A percentile compares a stretch with the other conserved stretches of the same genome.
These are phyloP conservation scores for Curvularia eragrostidis DNA, from an alignment of 2,329 filamentous ascomycete genomes.

Conservation along the genomic window DNA sequence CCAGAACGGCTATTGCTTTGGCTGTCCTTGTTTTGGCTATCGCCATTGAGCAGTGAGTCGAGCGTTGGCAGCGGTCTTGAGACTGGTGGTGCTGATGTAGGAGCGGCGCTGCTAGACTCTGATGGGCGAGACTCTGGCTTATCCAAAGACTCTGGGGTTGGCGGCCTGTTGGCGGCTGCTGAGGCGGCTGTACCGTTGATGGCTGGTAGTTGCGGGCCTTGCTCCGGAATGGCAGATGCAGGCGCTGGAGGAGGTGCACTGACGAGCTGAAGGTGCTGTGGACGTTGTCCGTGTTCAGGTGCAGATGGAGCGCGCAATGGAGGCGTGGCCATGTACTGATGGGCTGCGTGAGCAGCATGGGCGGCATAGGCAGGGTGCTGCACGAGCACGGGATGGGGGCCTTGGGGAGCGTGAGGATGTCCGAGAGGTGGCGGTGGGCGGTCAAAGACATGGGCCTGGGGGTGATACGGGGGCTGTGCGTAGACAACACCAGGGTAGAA, in stretches of 20 bases:
- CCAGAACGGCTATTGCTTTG: conserved; percentile 49
- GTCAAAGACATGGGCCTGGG: conserved; percentile 36
- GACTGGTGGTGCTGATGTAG: conserved; percentile 20
- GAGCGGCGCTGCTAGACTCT: conserved; percentile 34
- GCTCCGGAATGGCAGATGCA: conserved; percentile 37
- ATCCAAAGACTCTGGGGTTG: conserved; percentile 44
- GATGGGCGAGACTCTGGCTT: conserved; percentile 54
- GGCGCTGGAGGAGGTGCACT: conserved; percentile 27
- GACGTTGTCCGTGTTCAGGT: conserved; percentile 51
- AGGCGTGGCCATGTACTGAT: conserved; percentile 46
- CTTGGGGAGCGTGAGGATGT: conserved; percentile 49
- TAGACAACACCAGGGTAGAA: conserved; percentile 45
- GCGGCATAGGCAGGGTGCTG: conserved; percentile 38
- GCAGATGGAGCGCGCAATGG: conserved; percentile 52
- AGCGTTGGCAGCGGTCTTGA: conserved; percentile 57
- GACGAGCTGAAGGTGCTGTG: conserved; percentile 40
- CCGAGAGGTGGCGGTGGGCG: conserved; percentile 50
- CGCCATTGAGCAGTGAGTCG: conserved; percentile 43
- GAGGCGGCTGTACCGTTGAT: conserved; percentile 39
- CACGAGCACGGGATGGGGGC: conserved; percentile 37
- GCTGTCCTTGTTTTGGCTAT: conserved; percentile 38
- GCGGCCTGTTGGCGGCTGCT: conserved; percentile 36
- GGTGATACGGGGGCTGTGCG: conserved; percentile 39
- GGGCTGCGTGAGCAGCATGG: conserved; percentile 41
- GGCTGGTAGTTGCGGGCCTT: conserved; percentile 47